These are phyloP conservation scores for Lichtheimia ramosa DNA, from an alignment of 371 early-diverging fungal species.

Conservation along the genomic window DNA sequence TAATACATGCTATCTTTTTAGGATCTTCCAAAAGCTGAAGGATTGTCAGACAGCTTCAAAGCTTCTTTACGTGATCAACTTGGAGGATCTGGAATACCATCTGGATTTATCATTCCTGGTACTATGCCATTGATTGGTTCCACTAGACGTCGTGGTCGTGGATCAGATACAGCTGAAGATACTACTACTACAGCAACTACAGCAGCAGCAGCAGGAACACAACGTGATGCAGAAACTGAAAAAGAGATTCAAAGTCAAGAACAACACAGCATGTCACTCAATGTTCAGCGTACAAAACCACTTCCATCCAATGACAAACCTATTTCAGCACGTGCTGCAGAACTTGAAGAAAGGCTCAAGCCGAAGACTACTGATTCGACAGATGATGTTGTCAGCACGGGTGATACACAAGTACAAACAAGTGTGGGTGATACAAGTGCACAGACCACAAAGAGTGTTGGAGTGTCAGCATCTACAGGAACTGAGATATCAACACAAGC, in stretches of 20 bases:
- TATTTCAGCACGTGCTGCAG: conserved; percentile 38
- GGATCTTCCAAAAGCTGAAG: conserved; percentile 42
- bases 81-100: conserved; percentile 26
- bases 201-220: no score
- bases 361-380: neutral
- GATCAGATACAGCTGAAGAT: neutral
- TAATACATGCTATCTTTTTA: neutral
- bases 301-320: conserved; percentile 24
- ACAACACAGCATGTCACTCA: neutral
- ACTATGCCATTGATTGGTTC: conserved; percentile 43
- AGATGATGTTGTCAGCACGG: neutral
- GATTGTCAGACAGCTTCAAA: conserved; percentile 41
- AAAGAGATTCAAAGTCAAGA: conserved; percentile 19
- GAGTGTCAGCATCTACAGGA: no score
- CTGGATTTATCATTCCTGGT: conserved; percentile 46
- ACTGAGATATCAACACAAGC: no score
- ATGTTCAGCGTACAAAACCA: conserved; percentile 8
- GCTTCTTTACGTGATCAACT: conserved; percentile 34
- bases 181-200: no score
- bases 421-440: neutral
- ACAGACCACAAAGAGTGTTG: neutral
- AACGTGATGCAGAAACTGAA: conserved; percentile 5
- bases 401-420: no score
- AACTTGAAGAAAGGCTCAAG: conserved; percentile 26
- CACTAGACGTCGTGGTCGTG: conserved; percentile 31